Percentiles rank a stretch among this genome's conserved stretches.
Evolutionary conservation across 805 yeast genomes (phyloP).

Genomic region (Candida qinlingensis): DNA sequence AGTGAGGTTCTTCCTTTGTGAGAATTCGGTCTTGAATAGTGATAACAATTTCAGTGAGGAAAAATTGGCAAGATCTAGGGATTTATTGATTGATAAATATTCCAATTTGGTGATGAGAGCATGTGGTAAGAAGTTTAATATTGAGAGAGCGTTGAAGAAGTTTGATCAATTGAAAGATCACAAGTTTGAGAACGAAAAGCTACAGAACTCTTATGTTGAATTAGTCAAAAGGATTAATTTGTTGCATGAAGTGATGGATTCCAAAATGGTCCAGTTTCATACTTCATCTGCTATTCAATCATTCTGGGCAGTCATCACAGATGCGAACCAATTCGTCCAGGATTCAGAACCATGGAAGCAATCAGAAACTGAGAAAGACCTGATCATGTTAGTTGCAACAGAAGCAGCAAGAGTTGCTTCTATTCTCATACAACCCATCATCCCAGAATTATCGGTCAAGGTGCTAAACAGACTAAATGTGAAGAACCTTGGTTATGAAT

Average conservation of each 20-base stretch:
- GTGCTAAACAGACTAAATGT: conserved; percentile 66
- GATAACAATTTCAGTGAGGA: conserved; percentile 78
- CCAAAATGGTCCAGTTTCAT: conserved; percentile 40
- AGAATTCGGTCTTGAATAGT: conserved; percentile 64
- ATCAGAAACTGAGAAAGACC: conserved; percentile 36
- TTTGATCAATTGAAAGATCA: conserved; percentile 1
- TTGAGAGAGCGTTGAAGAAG: conserved; percentile 38
- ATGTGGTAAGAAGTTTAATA: conserved; percentile 63
- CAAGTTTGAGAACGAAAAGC: conserved; percentile 6
- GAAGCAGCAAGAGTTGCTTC: conserved; percentile 67
- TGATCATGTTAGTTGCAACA: conserved; percentile 56
- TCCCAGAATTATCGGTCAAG: conserved; percentile 55
- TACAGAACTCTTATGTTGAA: conserved; percentile 8
- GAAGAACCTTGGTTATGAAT: conserved; percentile 36
- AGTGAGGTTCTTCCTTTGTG: conserved; percentile 68
- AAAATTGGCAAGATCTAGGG: conserved; percentile 46
- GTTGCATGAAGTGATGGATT: conserved; percentile 36
- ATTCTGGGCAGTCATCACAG: conserved; percentile 54
- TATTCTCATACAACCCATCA: conserved; percentile 64
- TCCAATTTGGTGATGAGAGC: conserved; percentile 75
- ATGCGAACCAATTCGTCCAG: conserved; percentile 66
- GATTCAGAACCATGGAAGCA: conserved; percentile 70
- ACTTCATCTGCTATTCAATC: conserved; percentile 49
- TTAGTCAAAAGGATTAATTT: conserved; percentile 31
- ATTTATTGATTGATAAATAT: conserved; percentile 71